Evolutionary conservation across 768 basidiomycete genomes (phyloP), one percentile per base, ranked within the genome.

Genomic region (Cytidiella melzeri): DNA sequence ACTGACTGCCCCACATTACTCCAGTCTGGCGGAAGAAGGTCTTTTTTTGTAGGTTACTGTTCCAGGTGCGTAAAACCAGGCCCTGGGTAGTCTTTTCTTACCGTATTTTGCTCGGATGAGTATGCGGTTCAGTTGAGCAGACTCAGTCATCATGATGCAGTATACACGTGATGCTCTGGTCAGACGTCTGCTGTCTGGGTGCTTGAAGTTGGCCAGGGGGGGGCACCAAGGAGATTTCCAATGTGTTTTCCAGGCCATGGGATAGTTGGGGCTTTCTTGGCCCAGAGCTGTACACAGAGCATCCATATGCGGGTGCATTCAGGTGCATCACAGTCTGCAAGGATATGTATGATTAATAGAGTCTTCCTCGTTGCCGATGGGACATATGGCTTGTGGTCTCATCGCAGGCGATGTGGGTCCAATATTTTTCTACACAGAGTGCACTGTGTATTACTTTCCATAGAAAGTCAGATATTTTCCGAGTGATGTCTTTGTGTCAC

Each of bases 401-500:
- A 21, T 39, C 27, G 43, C 46, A 0, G 52, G 0, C 3, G 3
- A 45, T 45, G n/a, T 45, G 19, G 23, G 26, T 25, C 62, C 62
- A 61, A 41, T 48, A 61, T 4, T n/a, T 1, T 5, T 52, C 62
- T 2, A 50, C 4, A 0, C 24, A 7, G 1, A 43, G 42, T 12
- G 50, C 34, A 1, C 42, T 26, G 36, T 57, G 56, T 23, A 55
- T n/a, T 18, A n/a, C 5, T 42, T 43, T 49, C 50, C 48, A 57
- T 25, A 49, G n/a, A 28, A 55, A n/a, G n/a, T n/a, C n/a, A n/a
- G n/a, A n/a, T n/a, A n/a, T n/a, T n/a, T n/a, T n/a, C n/a, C n/a
- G n/a, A 7, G 18, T 5, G 6, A 47, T 19, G 4, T 37, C 46
- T 21, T 20, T 40, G 13, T 18, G 20, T 13, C 46, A 12, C 5